phyloP scores from a whole-genome alignment of 768 basidiomycete genomes.

The Kwoniella sp. region DNA sequence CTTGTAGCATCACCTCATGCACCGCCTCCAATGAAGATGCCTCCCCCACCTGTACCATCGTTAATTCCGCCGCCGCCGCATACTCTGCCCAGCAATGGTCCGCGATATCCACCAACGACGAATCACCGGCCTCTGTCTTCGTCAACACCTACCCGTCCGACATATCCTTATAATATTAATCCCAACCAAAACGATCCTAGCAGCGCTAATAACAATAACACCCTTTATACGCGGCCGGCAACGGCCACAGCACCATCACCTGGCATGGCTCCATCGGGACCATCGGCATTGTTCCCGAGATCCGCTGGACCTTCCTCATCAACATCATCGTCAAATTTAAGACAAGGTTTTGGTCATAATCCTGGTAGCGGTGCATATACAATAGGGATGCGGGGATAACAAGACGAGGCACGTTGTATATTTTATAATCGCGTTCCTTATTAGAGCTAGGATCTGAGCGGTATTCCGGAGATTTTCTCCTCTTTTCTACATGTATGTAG shows the following conservation, averaged over 20 bases:
- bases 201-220: conserved; percentile 1
- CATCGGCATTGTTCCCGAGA: conserved; percentile 21
- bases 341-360: conserved; percentile 41
- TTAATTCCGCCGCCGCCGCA: conserved; percentile 17
- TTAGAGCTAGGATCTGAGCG: neutral
- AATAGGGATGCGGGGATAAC: conserved; percentile 1
- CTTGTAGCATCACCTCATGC: conserved; percentile 12
- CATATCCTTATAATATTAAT: conserved; percentile 5
- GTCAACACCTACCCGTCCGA: conserved; percentile 7
- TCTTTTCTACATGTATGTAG: neutral
- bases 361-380: conserved; percentile 5
- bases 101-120: neutral
- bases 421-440: neutral
- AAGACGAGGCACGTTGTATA: neutral
- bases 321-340: conserved; percentile 30
- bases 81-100: conserved; percentile 9
- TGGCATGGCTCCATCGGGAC: conserved; percentile 2
- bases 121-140: conserved; percentile 1
- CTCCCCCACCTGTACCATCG: conserved; percentile 21
- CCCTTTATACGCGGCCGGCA: neutral
- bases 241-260: neutral
- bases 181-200: neutral
- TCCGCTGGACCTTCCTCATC: conserved; percentile 16
- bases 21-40: conserved; percentile 21
- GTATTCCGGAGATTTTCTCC: neutral